Base-by-base conservation (phyloP, 371 early-diverging fungal species). In the Blakeslea trispora region DNA sequence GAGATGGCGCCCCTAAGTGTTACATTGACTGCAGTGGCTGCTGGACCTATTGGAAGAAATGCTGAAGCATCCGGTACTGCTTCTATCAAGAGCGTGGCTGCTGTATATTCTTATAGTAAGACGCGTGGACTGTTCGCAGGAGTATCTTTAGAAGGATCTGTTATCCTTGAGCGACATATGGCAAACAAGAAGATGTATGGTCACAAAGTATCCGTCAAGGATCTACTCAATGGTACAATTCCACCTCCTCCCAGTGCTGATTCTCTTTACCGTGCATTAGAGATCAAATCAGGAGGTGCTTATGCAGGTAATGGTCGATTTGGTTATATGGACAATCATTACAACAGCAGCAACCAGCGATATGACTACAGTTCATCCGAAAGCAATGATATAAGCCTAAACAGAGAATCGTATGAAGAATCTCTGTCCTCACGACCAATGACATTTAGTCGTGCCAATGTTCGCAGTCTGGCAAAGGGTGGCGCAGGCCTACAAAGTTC, bases 141-240 rank as follows among this genome's bases (percentile, higher is more conserved):
- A 46, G 84, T 95, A 0, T 94, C 93, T 15, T 75, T 95, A 28
- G 96, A 95, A 61, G 96, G 96, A 5, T 86, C 93, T 1, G 92
- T 91, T 14, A 88, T 96, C 60, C 40, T 94, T 8, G 92, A 94
- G 66, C 81, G 95, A 57, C 90, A 88, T 71, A 95, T 92, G 50
- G 90, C 94, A 22, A 95, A 96, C 68, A 86, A 88, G 24, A 81
- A 85, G 35, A 84, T 91, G 62, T 96, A 96, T 71, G 82, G 88
- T 41, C 75, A 84, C 14, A 62, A 79, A 34, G 86, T 94, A 5
- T 64, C 83, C 42, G 88, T 92, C 0, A 85, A 84, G 47, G 89
- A 92, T 58, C 72, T 96, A 9, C 77, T 96, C 5, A 70, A 79
- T 1, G 96, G 95, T 22, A 51, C 68, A 4, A 69, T 89, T 15